These are phyloP conservation scores for Tuber brumale DNA, from an alignment of 495 filamentous ascomycete genomes.

Conservation along the genomic window DNA sequence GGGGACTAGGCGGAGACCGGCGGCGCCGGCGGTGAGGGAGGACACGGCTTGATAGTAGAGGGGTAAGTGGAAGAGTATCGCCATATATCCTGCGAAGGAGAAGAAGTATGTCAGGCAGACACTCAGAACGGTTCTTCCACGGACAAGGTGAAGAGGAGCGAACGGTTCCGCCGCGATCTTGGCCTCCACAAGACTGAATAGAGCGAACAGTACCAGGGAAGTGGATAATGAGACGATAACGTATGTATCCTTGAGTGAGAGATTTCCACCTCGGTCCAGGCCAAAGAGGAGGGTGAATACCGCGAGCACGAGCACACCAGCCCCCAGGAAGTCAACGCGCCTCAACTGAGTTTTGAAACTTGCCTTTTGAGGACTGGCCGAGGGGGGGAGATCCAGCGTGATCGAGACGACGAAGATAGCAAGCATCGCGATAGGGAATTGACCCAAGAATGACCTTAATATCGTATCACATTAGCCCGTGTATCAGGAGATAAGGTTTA, in stretches of 20 bases:
- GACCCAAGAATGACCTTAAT: constrained; percentile 61
- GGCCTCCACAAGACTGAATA: constrained; percentile 66
- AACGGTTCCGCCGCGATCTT: constrained; percentile 70
- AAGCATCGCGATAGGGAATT: constrained; percentile 62
- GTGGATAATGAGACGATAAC: constrained; percentile 56
- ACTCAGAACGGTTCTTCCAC: constrained; percentile 61
- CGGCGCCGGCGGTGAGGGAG: constrained; percentile 57
- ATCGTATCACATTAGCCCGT: constrained; percentile 10
- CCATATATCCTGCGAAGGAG: constrained; percentile 60
- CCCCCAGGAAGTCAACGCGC: constrained; percentile 76
- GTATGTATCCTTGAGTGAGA: constrained; percentile 56
- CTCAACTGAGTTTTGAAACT: constrained; percentile 52
- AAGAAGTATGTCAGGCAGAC: constrained; percentile 73
- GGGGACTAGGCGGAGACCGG: constrained; percentile 63
- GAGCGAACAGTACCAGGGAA: constrained; percentile 55
- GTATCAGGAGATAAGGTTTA: neutral
- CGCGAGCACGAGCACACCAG: constrained; percentile 61
- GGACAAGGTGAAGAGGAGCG: constrained; percentile 72
- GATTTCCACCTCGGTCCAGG: constrained; percentile 71
- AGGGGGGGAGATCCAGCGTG: constrained; percentile 58
- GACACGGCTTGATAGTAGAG: constrained; percentile 73
- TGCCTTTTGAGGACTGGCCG: constrained; percentile 39
- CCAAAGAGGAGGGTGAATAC: constrained; percentile 67
- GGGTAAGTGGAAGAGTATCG: constrained; percentile 66
- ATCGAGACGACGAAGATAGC: constrained; percentile 61